Conservation (phyloP, 768 basidiomycete genomes). For the Macrolepiota fuliginosa region DNA sequence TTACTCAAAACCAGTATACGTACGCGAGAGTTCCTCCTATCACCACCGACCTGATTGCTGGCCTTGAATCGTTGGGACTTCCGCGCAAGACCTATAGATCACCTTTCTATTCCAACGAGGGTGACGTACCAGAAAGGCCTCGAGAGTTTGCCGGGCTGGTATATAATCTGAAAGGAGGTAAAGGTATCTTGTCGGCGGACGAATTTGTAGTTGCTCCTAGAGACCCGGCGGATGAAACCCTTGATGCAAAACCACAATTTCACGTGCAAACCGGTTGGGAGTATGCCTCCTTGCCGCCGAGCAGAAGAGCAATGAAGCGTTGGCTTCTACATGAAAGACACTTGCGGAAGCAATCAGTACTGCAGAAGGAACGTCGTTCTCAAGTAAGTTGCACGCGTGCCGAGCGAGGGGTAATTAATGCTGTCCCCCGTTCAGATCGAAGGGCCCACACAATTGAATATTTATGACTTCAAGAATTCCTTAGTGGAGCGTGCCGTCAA, state of each 20-base stretch:
- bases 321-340: constrained; percentile 24
- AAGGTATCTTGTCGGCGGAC: constrained; percentile 53
- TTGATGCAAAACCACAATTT: constrained; percentile 9
- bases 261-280: constrained; percentile 66
- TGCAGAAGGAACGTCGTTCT: constrained; percentile 32
- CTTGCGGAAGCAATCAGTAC: constrained; percentile 13
- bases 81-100: constrained; percentile 64
- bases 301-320: constrained; percentile 58
- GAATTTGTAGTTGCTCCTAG: constrained; percentile 45
- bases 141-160: constrained; percentile 78
- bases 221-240: background rate
- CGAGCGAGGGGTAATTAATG: background rate
- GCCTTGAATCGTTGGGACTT: constrained; percentile 44
- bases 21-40: constrained; percentile 55
- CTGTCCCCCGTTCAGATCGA: constrained; percentile 41
- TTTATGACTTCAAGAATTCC: constrained; percentile 64
- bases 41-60: constrained; percentile 39
- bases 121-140: constrained; percentile 66
- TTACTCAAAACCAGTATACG: constrained; percentile 37
- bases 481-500: constrained; percentile 27
- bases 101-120: constrained; percentile 76
- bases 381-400: constrained; percentile 39
- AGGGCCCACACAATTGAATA: constrained; percentile 73
- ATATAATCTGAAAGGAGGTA: constrained; percentile 69
- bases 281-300: constrained; percentile 71